Conservation (phyloP, 2,329 filamentous ascomycete species). For the Westerdykella ornata region DNA sequence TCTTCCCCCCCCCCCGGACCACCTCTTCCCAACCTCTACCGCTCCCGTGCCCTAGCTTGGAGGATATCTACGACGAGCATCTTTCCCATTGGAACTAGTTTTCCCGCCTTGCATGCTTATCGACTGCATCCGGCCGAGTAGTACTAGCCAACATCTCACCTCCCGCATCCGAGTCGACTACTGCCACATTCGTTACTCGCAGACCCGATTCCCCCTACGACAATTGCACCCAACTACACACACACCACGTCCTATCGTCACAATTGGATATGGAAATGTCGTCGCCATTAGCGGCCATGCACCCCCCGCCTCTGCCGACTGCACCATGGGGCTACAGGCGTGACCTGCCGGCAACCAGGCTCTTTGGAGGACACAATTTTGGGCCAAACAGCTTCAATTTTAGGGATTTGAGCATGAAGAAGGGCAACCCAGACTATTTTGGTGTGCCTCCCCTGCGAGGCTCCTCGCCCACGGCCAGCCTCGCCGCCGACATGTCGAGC, state of each 20-base stretch:
- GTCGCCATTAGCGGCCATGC: conserved; percentile 89
- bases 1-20: conserved; percentile 16
- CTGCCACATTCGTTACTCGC: neutral
- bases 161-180: conserved; percentile 14
- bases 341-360: conserved; percentile 49
- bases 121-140: conserved; percentile 13
- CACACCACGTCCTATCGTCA: conserved; percentile 44
- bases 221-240: conserved; percentile 1
- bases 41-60: conserved; percentile 8
- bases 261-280: conserved; percentile 70
- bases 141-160: conserved; percentile 9
- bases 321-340: conserved; percentile 54
- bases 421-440: conserved; percentile 71
- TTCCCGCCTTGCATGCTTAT: conserved; percentile 38
- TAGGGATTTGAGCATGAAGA: conserved; percentile 65
- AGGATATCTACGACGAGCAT: conserved; percentile 28
- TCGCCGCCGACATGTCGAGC: conserved; percentile 90
- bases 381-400: conserved; percentile 67
- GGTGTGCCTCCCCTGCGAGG: conserved; percentile 67
- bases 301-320: conserved; percentile 57
- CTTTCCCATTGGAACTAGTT: conserved; percentile 37
- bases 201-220: neutral
- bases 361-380: conserved; percentile 51
- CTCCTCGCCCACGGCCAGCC: conserved; percentile 82
- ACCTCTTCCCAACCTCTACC: conserved; percentile 12